Conservation (phyloP, 306 rosid species). For the Acacia confusa region DNA sequence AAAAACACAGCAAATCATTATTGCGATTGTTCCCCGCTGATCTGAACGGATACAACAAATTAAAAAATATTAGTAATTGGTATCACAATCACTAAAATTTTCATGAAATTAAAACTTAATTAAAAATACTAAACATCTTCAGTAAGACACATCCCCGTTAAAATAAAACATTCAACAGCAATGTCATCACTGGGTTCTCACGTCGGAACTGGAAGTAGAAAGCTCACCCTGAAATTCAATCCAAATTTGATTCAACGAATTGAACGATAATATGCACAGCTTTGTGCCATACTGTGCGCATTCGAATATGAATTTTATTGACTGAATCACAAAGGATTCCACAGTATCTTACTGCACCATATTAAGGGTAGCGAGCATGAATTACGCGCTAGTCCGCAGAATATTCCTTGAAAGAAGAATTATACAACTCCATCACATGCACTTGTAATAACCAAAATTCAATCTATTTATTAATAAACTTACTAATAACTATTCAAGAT, state of each 20-base stretch:
- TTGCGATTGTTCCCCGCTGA: too few species aligned
- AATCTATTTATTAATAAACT: conserved; percentile 49
- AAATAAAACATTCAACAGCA: neutral
- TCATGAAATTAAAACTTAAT: neutral
- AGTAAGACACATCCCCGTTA: neutral
- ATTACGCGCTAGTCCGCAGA: conserved; percentile 49
- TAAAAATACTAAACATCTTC: too few species aligned
- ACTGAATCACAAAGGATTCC: conserved; percentile 42
- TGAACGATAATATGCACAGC: conserved; percentile 15
- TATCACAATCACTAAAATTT: neutral
- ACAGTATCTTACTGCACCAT: conserved; percentile 38
- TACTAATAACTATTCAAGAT: conserved; percentile 27
- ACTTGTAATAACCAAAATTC: conserved; percentile 32
- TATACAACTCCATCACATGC: conserved; percentile 33
- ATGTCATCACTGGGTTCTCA: neutral
- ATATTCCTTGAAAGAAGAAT: conserved; percentile 35
- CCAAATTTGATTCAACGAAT: neutral
- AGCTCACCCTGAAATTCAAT: neutral
- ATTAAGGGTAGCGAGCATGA: conserved; percentile 41
- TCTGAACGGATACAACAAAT: too few species aligned
- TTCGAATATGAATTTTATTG: conserved; percentile 48
- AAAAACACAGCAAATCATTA: too few species aligned
- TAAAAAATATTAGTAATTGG: too few species aligned
- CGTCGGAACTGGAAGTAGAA: neutral
- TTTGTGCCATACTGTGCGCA: neutral